These are phyloP conservation scores for Naganishia cerealis DNA, from an alignment of 1,284 basidiomycete genomes.

Conservation along the genomic window DNA sequence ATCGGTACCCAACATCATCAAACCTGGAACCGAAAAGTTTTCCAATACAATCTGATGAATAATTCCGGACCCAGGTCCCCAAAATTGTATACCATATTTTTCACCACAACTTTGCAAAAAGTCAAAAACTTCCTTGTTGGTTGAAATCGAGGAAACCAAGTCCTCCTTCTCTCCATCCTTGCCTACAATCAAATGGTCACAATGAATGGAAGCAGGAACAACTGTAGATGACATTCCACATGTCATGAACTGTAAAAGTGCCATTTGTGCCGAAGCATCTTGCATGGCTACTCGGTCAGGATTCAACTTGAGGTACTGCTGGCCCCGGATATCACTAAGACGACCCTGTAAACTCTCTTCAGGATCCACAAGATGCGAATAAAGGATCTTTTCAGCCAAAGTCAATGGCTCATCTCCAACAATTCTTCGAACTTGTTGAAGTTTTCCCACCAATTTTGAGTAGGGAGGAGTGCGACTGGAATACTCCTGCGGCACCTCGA, in stretches of 20 bases:
- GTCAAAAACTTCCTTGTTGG: conserved; percentile 96
- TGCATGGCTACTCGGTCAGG: conserved; percentile 98
- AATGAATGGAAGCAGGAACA: conserved; percentile 86
- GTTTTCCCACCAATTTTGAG: too few relatives aligned
- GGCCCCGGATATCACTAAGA: conserved; percentile 65
- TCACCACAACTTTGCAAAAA: conserved; percentile 90
- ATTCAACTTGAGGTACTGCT: conserved; percentile 83
- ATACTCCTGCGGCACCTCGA: too few relatives aligned
- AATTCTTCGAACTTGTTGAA: too few relatives aligned
- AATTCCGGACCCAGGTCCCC: conserved; percentile 87
- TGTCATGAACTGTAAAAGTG: conserved; percentile 98
- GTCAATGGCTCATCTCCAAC: too few relatives aligned
- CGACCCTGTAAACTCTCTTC: conserved; percentile 67
- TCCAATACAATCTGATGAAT: conserved; percentile 99
- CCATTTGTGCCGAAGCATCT: conserved; percentile 94
- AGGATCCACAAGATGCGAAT: conserved; percentile 85
- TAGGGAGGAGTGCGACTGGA: too few relatives aligned
- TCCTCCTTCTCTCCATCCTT: conserved; percentile 49
- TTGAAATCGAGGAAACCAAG: conserved; percentile 67
- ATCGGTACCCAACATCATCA: conserved; percentile 68
- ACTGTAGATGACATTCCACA: conserved; percentile 82
- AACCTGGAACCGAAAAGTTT: conserved; percentile 81
- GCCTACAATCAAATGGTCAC: conserved; percentile 96
- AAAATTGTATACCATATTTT: conserved; percentile 89
- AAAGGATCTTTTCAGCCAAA: conserved; percentile 95